phyloP scores from a whole-genome alignment of 2,329 filamentous ascomycete species.

The Cordyceps militaris region DNA sequence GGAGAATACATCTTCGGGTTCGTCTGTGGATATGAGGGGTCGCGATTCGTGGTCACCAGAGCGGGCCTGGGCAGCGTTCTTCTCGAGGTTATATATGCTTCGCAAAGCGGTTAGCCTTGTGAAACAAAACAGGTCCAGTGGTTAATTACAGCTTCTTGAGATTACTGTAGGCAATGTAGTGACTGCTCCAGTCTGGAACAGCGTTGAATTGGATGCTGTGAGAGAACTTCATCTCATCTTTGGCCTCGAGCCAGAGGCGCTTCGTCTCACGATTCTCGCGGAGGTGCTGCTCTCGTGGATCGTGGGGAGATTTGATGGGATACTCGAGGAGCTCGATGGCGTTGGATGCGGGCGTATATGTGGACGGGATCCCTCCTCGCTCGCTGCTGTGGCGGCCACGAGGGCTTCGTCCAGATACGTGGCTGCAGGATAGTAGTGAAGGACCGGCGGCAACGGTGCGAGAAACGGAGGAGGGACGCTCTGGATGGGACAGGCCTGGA shows the following conservation, averaged over 20 bases:
- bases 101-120: slow-evolving; percentile 13
- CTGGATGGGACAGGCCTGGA: slow-evolving; percentile 22
- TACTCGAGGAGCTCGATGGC: slow-evolving; percentile 38
- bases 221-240: slow-evolving; percentile 97
- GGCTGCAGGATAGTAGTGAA: slow-evolving; percentile 15
- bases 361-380: slow-evolving; percentile 30
- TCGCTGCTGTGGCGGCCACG: slow-evolving; percentile 21
- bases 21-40: slow-evolving; percentile 66
- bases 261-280: slow-evolving; percentile 51
- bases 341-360: slow-evolving; percentile 14
- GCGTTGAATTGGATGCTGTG: slow-evolving; percentile 99
- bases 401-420: slow-evolving; percentile 13
- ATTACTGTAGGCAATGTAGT: slow-evolving; percentile 98
- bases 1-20: slow-evolving; percentile 76
- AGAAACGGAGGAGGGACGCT: slow-evolving; percentile 34
- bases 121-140: neutral
- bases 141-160: slow-evolving; percentile 84
- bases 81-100: slow-evolving; percentile 93
- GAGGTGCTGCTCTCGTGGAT: slow-evolving; percentile 16
- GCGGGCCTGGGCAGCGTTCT: slow-evolving; percentile 60
- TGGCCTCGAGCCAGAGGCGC: slow-evolving; percentile 61
- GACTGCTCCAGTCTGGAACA: slow-evolving; percentile 97
- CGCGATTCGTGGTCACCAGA: slow-evolving; percentile 72
- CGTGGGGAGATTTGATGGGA: slow-evolving; percentile 17
- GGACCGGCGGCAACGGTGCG: slow-evolving; percentile 18